These are phyloP conservation scores for Phaseolus lunatus DNA, from an alignment of 306 rosid genomes.

Conservation along the genomic window DNA sequence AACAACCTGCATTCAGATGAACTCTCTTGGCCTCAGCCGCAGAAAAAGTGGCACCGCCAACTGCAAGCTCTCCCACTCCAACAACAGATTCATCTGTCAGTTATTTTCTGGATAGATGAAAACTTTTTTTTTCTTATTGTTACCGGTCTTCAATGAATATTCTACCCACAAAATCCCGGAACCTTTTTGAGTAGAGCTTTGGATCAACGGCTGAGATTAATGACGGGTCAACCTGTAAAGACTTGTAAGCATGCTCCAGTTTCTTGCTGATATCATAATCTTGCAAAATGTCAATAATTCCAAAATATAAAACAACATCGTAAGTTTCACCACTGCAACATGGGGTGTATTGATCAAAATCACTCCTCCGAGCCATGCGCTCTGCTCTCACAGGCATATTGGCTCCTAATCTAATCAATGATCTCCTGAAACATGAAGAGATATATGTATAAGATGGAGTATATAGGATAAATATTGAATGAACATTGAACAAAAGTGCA, in stretches of 20 bases:
- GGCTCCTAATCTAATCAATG: slow-evolving; percentile 91
- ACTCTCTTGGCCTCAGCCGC: slow-evolving; percentile 19
- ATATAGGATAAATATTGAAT: background rate
- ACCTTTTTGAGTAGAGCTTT: slow-evolving; percentile 90
- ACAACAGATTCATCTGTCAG: slow-evolving; percentile 15
- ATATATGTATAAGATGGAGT: slow-evolving; percentile 25
- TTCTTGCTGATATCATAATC: slow-evolving; percentile 96
- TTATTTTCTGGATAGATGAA: slow-evolving; percentile 16
- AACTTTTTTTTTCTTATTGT: background rate
- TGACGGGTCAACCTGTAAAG: slow-evolving; percentile 82
- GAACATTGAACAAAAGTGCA: background rate
- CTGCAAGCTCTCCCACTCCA: slow-evolving; percentile 12
- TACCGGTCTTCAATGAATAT: slow-evolving; percentile 84
- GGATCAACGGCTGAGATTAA: slow-evolving; percentile 99
- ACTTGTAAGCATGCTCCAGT: slow-evolving; percentile 94
- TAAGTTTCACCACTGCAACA: slow-evolving; percentile 70
- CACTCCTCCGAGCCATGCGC: slow-evolving; percentile 82
- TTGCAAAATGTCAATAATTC: slow-evolving; percentile 95
- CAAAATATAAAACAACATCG: slow-evolving; percentile 85
- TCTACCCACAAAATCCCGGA: slow-evolving; percentile 88
- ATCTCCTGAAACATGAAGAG: slow-evolving; percentile 62
- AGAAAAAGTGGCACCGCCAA: slow-evolving; percentile 30
- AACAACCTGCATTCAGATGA: slow-evolving; percentile 31
- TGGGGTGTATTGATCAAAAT: slow-evolving; percentile 84
- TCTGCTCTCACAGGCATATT: slow-evolving; percentile 98